phyloP scores from a whole-genome alignment of 805 yeast genomes.

The Alloascoidea africana region DNA sequence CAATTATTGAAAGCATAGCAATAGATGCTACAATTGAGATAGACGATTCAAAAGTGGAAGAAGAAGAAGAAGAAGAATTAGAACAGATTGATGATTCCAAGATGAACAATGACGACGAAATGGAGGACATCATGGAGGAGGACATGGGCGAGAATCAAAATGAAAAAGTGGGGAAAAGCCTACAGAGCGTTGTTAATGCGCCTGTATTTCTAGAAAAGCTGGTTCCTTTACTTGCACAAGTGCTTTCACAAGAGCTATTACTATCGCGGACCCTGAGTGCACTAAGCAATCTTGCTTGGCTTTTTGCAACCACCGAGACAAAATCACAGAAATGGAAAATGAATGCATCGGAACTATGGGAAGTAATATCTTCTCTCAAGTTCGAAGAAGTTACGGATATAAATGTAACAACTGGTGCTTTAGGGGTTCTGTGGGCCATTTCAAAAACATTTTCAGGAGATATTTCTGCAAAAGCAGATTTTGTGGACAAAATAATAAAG shows the following conservation, averaged over 20 bases:
- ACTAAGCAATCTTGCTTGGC: slow-evolving; percentile 61
- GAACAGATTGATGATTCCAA: slow-evolving; percentile 4
- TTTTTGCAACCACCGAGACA: slow-evolving; percentile 21
- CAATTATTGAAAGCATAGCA: slow-evolving; percentile 46
- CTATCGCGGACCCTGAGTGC: slow-evolving; percentile 43
- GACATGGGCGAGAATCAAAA: slow-evolving; percentile 3
- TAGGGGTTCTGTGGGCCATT: slow-evolving; percentile 31
- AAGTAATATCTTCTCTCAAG: background rate
- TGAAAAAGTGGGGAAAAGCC: slow-evolving; percentile 4
- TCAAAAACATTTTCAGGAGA: slow-evolving; percentile 15
- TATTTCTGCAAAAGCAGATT: slow-evolving; percentile 6
- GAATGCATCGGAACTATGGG: slow-evolving; percentile 14
- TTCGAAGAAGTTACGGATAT: background rate
- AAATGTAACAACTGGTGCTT: slow-evolving; percentile 19
- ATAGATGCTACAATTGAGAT: slow-evolving; percentile 7
- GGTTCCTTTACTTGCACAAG: background rate
- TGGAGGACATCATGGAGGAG: slow-evolving; percentile 7
- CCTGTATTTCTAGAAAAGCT: background rate
- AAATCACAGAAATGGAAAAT: slow-evolving; percentile 24
- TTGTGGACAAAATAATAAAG: background rate
- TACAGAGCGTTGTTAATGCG: background rate
- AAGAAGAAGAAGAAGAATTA: slow-evolving; percentile 11
- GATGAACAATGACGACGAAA: slow-evolving; percentile 5
- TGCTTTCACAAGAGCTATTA: slow-evolving; percentile 16
- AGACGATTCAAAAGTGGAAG: slow-evolving; percentile 6